Evolutionary conservation across 179 eudicot species (phyloP), one percentile per base, ranked within the genome.

Genomic region (Heliamphora pulchella): DNA sequence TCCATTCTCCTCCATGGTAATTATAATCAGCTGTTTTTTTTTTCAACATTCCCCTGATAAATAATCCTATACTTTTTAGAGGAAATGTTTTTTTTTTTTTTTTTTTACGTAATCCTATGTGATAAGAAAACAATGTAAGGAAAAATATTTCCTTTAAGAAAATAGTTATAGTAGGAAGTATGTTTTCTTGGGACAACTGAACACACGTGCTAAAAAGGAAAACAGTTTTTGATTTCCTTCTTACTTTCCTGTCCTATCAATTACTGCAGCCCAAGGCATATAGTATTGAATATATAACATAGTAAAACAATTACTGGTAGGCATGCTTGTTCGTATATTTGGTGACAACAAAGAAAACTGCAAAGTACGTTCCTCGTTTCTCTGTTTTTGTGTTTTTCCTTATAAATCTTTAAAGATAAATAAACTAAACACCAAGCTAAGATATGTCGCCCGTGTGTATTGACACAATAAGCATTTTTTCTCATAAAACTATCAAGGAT

Each of bases 1-100:
- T 71, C 87, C 87, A 81, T 95, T 95, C 87, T 95, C 97, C 87
- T 90, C 93, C 84, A 95, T 97, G 15, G 91, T 86, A 79, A 95
- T 82, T 46, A 95, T 87, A 71, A 95, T 92, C 6, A 97, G 97
- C 97, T 94, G 93, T 31, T n/a, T n/a, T n/a, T n/a, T n/a, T 31
- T 31, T 31, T 31, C 31, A 31, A 31, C 31, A 31, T 31, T 31
- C 31, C 31, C 31, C 31, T 31, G 31, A 31, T 31, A 31, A 31
- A 31, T 31, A 31, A 31, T 0, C 31, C 31, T 31, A 31, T 31
- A 31, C 31, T 31, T 31, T 31, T 31, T 31, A 31, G 31, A 31
- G 31, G 31, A 31, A 31, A 31, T 31, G 31, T n/a, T n/a, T 31
- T 31, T 31, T 31, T 31, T 31, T 31, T 31, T 31, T 31, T 31